phyloP scores from a whole-genome alignment of 2,329 filamentous ascomycete species.

The Cryphonectria carpinicola region DNA sequence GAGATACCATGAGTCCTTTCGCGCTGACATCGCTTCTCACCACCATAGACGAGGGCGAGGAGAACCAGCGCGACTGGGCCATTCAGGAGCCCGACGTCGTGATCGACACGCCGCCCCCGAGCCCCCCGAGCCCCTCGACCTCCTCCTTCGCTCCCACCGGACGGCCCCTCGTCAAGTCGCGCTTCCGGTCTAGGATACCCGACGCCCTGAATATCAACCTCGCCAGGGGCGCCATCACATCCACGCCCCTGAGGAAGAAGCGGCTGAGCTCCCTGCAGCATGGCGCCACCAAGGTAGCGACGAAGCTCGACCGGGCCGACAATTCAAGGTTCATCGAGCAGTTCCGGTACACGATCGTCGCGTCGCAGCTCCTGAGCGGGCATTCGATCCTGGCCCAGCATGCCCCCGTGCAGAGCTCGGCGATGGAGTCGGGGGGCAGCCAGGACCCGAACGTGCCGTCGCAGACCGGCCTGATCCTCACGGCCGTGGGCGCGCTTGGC shows the following conservation, averaged over 20 bases:
- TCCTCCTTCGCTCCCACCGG: conserved; percentile 60
- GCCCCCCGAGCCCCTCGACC: conserved; percentile 43
- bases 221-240: conserved; percentile 45
- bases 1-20: conserved; percentile 25
- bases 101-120: conserved; percentile 50
- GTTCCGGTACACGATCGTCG: conserved; percentile 91
- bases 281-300: conserved; percentile 65
- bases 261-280: conserved; percentile 28
- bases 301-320: conserved; percentile 74
- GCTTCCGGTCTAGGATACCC: conserved; percentile 55
- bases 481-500: conserved; percentile 66
- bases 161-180: conserved; percentile 56
- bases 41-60: conserved; percentile 54
- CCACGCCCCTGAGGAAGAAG: conserved; percentile 47
- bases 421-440: conserved; percentile 12
- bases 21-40: conserved; percentile 31
- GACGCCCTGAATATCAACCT: conserved; percentile 49
- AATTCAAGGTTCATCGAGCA: conserved; percentile 87
- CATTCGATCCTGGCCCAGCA: conserved; percentile 58
- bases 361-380: conserved; percentile 83
- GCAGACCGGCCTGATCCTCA: conserved; percentile 54
- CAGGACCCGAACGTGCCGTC: conserved; percentile 38
- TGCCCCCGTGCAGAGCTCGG: conserved; percentile 29
- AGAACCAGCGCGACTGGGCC: conserved; percentile 52
- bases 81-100: conserved; percentile 43